Evolutionary conservation across 164 flowering plant genomes (phyloP).

Genomic region (Houttuynia cordata): DNA sequence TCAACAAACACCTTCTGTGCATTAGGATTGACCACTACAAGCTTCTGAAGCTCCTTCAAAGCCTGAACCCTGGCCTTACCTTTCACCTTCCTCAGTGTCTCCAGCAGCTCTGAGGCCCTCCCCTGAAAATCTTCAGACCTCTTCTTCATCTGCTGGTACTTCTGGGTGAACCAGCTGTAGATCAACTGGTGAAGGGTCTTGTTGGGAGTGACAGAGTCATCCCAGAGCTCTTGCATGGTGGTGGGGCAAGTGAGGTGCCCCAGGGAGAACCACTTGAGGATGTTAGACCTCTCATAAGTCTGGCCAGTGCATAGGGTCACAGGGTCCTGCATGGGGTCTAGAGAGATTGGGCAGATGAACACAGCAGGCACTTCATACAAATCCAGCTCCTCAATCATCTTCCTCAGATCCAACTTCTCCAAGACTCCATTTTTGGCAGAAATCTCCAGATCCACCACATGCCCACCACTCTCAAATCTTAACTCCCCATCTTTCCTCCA

Average conservation of each 20-base stretch:
- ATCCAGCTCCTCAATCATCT: constrained; percentile 47
- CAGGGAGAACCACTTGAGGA: constrained; percentile 55
- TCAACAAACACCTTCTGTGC: constrained; percentile 55
- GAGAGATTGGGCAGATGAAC: constrained; percentile 77
- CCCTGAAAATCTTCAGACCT: constrained; percentile 75
- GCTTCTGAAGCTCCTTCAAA: constrained; percentile 56
- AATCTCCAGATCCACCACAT: constrained; percentile 39
- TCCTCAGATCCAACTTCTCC: constrained; percentile 38
- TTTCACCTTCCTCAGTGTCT: constrained; percentile 58
- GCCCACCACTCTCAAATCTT: constrained; percentile 29
- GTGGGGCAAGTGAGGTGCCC: constrained; percentile 67
- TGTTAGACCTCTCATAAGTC: constrained; percentile 66
- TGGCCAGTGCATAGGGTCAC: constrained; percentile 69
- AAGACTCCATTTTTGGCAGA: constrained; percentile 44
- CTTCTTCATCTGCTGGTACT: constrained; percentile 63
- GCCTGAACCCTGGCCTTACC: constrained; percentile 73
- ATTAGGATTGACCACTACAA: constrained; percentile 39
- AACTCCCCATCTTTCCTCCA: constrained; percentile 23
- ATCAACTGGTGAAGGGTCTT: constrained; percentile 40
- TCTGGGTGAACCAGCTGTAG: constrained; percentile 57
- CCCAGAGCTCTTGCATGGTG: constrained; percentile 55
- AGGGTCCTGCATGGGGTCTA: constrained; percentile 76
- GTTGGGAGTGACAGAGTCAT: constrained; percentile 53
- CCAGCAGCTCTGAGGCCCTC: constrained; percentile 55
- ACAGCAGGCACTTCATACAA: constrained; percentile 45